Percentiles rank a stretch among this genome's conserved stretches.
Conservation (phyloP, 2,329 filamentous ascomycete genomes). For the Aschersonia sp. region DNA sequence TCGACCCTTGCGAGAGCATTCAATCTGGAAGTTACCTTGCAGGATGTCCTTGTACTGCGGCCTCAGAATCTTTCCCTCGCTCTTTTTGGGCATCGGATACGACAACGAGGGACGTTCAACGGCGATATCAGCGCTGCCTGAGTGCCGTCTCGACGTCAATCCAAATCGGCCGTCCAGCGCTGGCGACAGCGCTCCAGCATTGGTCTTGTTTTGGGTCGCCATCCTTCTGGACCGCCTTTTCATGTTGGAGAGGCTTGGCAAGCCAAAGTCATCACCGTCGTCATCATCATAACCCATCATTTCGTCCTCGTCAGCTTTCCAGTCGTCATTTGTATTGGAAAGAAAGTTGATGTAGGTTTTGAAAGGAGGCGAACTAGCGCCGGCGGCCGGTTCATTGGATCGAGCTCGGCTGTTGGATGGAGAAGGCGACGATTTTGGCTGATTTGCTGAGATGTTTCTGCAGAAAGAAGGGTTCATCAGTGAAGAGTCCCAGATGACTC, state of each 20-base stretch:
- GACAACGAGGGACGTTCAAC: constrained; percentile 70
- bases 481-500: background rate
- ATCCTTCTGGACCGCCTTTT: constrained; percentile 52
- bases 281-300: constrained; percentile 71
- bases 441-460: constrained; percentile 45
- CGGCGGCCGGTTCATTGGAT: constrained; percentile 37
- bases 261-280: constrained; percentile 87
- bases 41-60: constrained; percentile 97
- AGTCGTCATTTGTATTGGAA: constrained; percentile 69
- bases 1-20: background rate
- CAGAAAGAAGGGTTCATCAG: background rate
- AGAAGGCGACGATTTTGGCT: constrained; percentile 65
- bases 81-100: constrained; percentile 80
- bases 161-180: constrained; percentile 21
- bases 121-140: constrained; percentile 86
- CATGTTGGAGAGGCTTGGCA: constrained; percentile 87
- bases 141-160: constrained; percentile 41
- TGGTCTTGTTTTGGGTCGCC: constrained; percentile 24
- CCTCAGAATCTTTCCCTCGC: constrained; percentile 85
- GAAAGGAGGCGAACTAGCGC: constrained; percentile 47
- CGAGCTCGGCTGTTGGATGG: constrained; percentile 33
- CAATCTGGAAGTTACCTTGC: constrained; percentile 31
- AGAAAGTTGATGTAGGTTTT: constrained; percentile 71
- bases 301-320: constrained; percentile 64
- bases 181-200: constrained; percentile 19